Evolutionary conservation across 257 asterid species (phyloP).

Genomic region (Echites panduratus): DNA sequence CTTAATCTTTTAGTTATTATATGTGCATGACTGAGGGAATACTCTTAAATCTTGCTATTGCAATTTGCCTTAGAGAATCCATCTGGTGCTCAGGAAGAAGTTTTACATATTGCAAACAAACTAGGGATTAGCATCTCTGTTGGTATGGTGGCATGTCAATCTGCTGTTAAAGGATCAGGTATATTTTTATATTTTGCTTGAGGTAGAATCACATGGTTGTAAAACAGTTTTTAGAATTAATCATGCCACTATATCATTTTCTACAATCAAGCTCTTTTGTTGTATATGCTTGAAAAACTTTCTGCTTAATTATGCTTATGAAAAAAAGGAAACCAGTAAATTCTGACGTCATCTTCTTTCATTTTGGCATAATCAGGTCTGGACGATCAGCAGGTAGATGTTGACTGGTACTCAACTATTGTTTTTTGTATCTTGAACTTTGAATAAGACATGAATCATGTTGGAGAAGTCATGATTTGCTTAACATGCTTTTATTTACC

Average conservation of each 20-base stretch:
- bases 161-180: constrained; percentile 60
- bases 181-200: constrained; percentile 14
- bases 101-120: constrained; percentile 52
- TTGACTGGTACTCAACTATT: constrained; percentile 35
- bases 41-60: constrained; percentile 20
- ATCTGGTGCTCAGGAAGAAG: constrained; percentile 75
- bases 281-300: background rate
- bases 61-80: constrained; percentile 55
- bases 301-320: constrained; percentile 12
- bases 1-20: background rate
- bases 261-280: background rate
- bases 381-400: constrained; percentile 44
- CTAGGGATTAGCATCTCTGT: constrained; percentile 57
- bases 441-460: constrained; percentile 14
- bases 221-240: background rate
- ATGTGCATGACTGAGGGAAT: constrained; percentile 13
- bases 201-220: background rate
- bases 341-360: background rate
- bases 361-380: constrained; percentile 43
- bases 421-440: constrained; percentile 16
- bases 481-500: constrained; percentile 1
- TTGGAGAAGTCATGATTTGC: background rate
- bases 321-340: background rate
- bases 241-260: background rate
- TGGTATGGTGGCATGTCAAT: constrained; percentile 86